phyloP scores from a whole-genome alignment of 2,329 filamentous ascomycete genomes.

The Pseudocercospora vitis region DNA sequence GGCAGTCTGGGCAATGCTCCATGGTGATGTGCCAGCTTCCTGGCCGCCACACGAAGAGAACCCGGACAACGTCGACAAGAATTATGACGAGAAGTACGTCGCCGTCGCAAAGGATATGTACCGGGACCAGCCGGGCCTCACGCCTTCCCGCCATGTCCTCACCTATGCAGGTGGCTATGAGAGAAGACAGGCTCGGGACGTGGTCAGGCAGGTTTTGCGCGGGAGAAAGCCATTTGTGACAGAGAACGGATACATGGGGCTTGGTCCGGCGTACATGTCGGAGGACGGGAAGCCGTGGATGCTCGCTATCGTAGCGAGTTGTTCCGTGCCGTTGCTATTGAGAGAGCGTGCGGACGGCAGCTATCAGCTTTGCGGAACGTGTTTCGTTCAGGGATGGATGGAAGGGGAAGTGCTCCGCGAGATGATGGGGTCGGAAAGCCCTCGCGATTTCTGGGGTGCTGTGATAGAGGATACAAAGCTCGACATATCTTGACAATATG shows the following conservation, averaged over 20 bases:
- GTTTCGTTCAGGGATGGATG: constrained; percentile 16
- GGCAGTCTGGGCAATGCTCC: constrained; percentile 17
- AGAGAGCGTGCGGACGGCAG: constrained; percentile 11
- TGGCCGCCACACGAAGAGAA: constrained; percentile 15
- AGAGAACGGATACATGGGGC: constrained; percentile 17
- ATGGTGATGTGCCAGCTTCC: constrained; percentile 10
- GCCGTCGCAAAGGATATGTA: neutral
- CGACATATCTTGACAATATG: neutral
- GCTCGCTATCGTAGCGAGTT: constrained; percentile 11
- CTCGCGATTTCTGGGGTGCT: constrained; percentile 8
- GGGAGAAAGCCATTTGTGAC: constrained; percentile 14
- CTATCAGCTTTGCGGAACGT: constrained; percentile 6
- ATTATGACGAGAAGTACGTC: constrained; percentile 4
- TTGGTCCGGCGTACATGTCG: constrained; percentile 8
- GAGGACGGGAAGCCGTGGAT: neutral
- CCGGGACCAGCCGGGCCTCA: neutral
- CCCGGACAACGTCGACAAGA: constrained; percentile 1
- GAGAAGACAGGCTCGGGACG: constrained; percentile 9
- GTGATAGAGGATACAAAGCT: neutral
- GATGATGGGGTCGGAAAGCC: constrained; percentile 8
- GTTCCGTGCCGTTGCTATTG: constrained; percentile 17
- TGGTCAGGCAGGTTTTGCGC: constrained; percentile 10
- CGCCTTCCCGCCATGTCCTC: constrained; percentile 9
- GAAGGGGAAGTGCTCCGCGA: constrained; percentile 9
- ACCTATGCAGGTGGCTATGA: constrained; percentile 10